These are phyloP conservation scores for Zelonia costaricensis DNA, from an alignment of 208 protist genomes.

Conservation along the genomic window DNA sequence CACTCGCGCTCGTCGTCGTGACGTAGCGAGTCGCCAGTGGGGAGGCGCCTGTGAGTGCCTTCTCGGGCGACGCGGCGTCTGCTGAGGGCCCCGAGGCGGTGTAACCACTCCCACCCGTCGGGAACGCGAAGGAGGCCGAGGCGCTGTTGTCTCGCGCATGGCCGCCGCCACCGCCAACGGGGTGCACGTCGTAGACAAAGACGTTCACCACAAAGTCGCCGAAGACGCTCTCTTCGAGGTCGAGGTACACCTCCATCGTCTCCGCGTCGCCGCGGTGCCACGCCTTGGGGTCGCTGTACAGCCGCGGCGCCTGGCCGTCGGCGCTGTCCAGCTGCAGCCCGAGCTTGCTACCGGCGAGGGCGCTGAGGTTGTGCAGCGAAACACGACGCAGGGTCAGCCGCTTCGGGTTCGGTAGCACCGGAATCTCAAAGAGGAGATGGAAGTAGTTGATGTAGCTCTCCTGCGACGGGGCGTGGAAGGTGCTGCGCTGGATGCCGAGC, in stretches of 20 bases:
- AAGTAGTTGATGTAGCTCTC: conserved; percentile 86
- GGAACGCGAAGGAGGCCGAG: no score
- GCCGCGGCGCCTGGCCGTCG: conserved; percentile 28
- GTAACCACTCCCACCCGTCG: no score
- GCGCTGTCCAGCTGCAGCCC: conserved; percentile 53
- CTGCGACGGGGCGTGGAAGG: conserved; percentile 63
- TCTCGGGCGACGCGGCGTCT: conserved; percentile 1
- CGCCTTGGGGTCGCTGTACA: conserved; percentile 63
- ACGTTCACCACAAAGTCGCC: conserved; percentile 73
- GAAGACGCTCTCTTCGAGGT: conserved; percentile 55
- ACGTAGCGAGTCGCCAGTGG: conserved; percentile 11
- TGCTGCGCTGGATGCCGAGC: conserved; percentile 53
- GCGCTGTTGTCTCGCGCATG: neutral
- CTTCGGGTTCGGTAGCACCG: conserved; percentile 61
- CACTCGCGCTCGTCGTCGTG: conserved; percentile 6
- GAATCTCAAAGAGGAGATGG: conserved; percentile 76
- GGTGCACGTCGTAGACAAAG: conserved; percentile 47
- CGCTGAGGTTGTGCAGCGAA: conserved; percentile 66
- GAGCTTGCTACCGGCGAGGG: conserved; percentile 38
- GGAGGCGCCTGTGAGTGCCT: neutral
- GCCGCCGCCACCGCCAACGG: neutral
- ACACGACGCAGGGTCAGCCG: conserved; percentile 47
- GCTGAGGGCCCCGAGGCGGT: no score
- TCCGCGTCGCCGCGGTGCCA: conserved; percentile 39
- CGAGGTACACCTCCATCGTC: conserved; percentile 47